A percentile compares a stretch with the other conserved stretches of the same genome.
These are phyloP conservation scores for Phytopythium cucurbitacearum DNA, from an alignment of 352 stramenopile genomes.

Conservation along the genomic window DNA sequence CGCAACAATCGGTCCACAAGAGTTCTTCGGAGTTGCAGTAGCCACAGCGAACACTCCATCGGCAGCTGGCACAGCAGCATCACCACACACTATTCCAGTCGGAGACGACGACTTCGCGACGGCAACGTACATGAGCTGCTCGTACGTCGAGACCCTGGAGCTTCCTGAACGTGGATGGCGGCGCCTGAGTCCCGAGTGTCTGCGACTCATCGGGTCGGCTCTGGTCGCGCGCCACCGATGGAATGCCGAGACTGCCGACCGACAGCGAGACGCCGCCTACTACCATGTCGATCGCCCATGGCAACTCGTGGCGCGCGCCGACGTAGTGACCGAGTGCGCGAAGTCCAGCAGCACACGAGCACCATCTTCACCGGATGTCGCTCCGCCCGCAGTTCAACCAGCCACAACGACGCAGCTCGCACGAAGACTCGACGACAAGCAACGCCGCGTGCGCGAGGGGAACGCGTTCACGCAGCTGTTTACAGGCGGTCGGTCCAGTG, in stretches of 20 bases:
- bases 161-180: slow-evolving; percentile 63
- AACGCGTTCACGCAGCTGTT: slow-evolving; percentile 17
- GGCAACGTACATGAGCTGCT: slow-evolving; percentile 63
- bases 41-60: slow-evolving; percentile 24
- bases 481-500: background rate
- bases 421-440: slow-evolving; percentile 47
- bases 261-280: slow-evolving; percentile 27
- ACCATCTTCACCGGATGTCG: background rate
- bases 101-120: slow-evolving; percentile 19
- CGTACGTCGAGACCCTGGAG: slow-evolving; percentile 54
- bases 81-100: slow-evolving; percentile 1
- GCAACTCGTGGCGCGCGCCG: slow-evolving; percentile 23
- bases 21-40: slow-evolving; percentile 62
- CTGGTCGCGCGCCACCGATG: slow-evolving; percentile 57
- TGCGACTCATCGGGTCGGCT: slow-evolving; percentile 38
- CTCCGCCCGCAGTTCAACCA: slow-evolving; percentile 5
- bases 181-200: slow-evolving; percentile 33
- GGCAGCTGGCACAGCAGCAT: background rate
- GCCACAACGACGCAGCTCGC: slow-evolving; percentile 36
- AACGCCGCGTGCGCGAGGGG: slow-evolving; percentile 15
- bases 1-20: slow-evolving; percentile 62
- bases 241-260: slow-evolving; percentile 32
- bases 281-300: slow-evolving; percentile 51
- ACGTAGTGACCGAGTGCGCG: too few relatives aligned
- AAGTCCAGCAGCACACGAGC: background rate